Conservation (phyloP, 805 yeast genomes). For the Blastobotrys terrestris region DNA sequence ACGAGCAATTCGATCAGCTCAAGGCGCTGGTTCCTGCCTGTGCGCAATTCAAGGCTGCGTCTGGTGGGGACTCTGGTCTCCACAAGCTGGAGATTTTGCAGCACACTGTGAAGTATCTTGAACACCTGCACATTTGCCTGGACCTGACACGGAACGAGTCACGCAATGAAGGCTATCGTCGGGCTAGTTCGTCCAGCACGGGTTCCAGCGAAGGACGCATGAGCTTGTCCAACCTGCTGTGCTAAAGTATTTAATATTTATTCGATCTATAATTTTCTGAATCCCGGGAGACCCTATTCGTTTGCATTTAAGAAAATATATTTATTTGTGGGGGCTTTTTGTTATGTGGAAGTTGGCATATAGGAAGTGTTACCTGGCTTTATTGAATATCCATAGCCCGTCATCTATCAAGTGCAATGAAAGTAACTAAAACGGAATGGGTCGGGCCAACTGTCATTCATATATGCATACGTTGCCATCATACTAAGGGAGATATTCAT, state of each 20-base stretch:
- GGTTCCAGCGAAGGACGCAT: not conserved
- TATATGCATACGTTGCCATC: too few relatives aligned
- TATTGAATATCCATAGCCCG: too few relatives aligned
- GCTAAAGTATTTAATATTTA: not conserved
- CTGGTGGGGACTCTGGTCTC: constrained; percentile 51
- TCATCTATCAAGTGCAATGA: too few relatives aligned
- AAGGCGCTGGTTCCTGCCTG: constrained; percentile 77
- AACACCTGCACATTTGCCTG: constrained; percentile 47
- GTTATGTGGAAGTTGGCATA: too few relatives aligned
- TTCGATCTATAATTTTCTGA: not conserved
- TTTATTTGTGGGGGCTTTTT: not conserved
- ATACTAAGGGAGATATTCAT: too few relatives aligned
- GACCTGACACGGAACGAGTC: constrained; percentile 8
- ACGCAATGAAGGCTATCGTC: not conserved
- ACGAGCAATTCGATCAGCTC: constrained; percentile 76
- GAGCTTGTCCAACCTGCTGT: not conserved
- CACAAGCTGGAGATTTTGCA: constrained; percentile 76
- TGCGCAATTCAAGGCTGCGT: constrained; percentile 38
- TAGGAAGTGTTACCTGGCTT: too few relatives aligned
- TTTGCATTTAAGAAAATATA: not conserved
- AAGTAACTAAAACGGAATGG: too few relatives aligned
- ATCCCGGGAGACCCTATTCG: too few relatives aligned
- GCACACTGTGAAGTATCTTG: constrained; percentile 75
- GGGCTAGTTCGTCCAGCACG: not conserved
- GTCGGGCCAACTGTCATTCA: too few relatives aligned